Percentiles rank a stretch among this genome's conserved stretches.
Conservation (phyloP, 768 basidiomycete genomes). For the Xerocomus potaroensis region DNA sequence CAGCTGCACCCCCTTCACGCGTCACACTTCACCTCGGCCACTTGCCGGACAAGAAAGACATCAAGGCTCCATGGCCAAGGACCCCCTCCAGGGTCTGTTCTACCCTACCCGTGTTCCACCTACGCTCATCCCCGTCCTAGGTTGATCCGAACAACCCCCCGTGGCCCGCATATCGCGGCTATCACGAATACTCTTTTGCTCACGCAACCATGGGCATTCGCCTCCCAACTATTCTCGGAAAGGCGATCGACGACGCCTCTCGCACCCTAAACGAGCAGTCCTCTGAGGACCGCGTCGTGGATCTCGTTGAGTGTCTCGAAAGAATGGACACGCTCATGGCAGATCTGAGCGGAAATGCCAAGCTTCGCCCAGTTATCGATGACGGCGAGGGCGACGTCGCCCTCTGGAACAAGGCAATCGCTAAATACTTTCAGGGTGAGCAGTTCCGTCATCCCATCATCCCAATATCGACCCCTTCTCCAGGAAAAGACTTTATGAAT, state of each 20-base stretch:
- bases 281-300: constrained; percentile 76
- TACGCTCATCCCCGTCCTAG: constrained; percentile 30
- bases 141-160: constrained; percentile 83
- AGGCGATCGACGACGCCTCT: constrained; percentile 89
- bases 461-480: background rate
- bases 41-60: constrained; percentile 67
- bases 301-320: constrained; percentile 81
- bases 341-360: constrained; percentile 79
- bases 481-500: constrained; percentile 90
- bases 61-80: constrained; percentile 68
- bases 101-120: constrained; percentile 2
- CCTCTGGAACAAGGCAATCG: constrained; percentile 96
- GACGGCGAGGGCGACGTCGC: constrained; percentile 90
- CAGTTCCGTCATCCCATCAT: constrained; percentile 2
- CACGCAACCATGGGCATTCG: constrained; percentile 96
- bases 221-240: constrained; percentile 91
- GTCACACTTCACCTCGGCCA: constrained; percentile 73
- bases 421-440: constrained; percentile 86
- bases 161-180: constrained; percentile 77
- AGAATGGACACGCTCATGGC: constrained; percentile 88
- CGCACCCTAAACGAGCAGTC: constrained; percentile 85
- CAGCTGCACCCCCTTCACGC: constrained; percentile 43
- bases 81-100: constrained; percentile 62
- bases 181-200: constrained; percentile 79
- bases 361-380: constrained; percentile 83